These are phyloP conservation scores for Theileria sp. DNA, from an alignment of 169 alveolate species.

Conservation along the genomic window DNA sequence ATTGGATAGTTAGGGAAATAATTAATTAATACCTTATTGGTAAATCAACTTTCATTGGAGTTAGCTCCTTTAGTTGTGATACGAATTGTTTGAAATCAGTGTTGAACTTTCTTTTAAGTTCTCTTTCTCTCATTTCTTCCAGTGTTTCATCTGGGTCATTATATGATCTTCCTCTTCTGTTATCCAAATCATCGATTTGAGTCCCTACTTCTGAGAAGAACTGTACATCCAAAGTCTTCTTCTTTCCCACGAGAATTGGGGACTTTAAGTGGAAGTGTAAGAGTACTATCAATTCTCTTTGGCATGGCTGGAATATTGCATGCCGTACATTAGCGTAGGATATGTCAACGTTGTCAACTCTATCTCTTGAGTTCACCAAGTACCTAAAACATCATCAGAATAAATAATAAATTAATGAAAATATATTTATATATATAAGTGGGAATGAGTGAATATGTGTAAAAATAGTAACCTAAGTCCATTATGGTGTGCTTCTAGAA, in stretches of 20 bases:
- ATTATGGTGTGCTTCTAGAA: constrained; percentile 93
- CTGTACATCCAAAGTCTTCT: constrained; percentile 92
- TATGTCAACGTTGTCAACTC: constrained; percentile 87
- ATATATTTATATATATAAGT: not conserved
- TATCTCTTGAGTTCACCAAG: constrained; percentile 74
- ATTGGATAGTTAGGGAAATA: constrained; percentile 74
- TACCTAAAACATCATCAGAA: constrained; percentile 32
- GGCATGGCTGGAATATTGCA: constrained; percentile 96
- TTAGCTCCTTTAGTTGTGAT: constrained; percentile 69
- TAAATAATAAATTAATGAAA: not conserved
- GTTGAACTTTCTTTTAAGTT: constrained; percentile 87
- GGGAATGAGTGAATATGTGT: constrained; percentile 69
- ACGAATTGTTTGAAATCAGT: constrained; percentile 88
- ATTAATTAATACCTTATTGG: constrained; percentile 77
- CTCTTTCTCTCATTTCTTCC: constrained; percentile 94
- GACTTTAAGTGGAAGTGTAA: constrained; percentile 92
- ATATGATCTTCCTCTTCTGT: constrained; percentile 83
- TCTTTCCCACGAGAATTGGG: constrained; percentile 93
- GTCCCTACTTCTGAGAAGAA: constrained; percentile 95
- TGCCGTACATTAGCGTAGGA: constrained; percentile 91
- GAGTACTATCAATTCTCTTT: constrained; percentile 91
- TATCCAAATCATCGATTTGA: constrained; percentile 94
- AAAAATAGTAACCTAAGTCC: constrained; percentile 89
- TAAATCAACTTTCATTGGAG: constrained; percentile 67
- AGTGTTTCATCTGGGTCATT: constrained; percentile 95